A percentile compares a stretch with the other conserved stretches of the same genome.
These are phyloP conservation scores for Fusarium transvaalense DNA, from an alignment of 2,329 filamentous ascomycete genomes.

Conservation along the genomic window DNA sequence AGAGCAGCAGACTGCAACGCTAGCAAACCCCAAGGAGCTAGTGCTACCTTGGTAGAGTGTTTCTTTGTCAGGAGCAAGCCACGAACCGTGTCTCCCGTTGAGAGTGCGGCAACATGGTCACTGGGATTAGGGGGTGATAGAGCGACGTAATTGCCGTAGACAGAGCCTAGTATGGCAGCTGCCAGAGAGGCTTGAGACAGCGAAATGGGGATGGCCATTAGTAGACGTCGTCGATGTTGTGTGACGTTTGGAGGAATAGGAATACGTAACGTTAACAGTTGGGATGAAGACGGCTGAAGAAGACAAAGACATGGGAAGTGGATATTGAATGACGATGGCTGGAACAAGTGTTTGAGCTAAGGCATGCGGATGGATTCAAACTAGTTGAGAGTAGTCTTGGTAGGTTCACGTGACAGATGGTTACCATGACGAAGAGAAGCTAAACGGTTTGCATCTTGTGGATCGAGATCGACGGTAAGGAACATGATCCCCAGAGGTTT, in stretches of 20 bases:
- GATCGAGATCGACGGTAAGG: constrained; percentile 9
- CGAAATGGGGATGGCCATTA: constrained; percentile 21
- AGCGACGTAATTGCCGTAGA: constrained; percentile 49
- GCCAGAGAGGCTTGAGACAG: constrained; percentile 38
- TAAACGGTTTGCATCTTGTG: background rate
- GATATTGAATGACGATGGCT: constrained; percentile 7
- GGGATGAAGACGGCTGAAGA: background rate
- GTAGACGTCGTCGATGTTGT: background rate
- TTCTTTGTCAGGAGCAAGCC: constrained; percentile 47
- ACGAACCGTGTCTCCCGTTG: constrained; percentile 43
- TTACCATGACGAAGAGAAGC: background rate
- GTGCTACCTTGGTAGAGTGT: constrained; percentile 38
- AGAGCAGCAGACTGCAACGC: constrained; percentile 43
- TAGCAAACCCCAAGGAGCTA: constrained; percentile 44
- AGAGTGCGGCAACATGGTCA: constrained; percentile 2
- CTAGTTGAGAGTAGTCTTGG: background rate
- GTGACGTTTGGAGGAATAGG: background rate
- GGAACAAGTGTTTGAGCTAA: background rate
- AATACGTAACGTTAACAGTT: too few species aligned
- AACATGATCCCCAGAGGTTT: background rate
- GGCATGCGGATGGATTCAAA: background rate
- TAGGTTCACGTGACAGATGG: constrained; percentile 2
- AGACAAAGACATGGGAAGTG: background rate
- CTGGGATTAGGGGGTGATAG: constrained; percentile 51
- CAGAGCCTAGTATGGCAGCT: constrained; percentile 47